Evolutionary conservation across 208 protist species (phyloP).

Genomic region (Trypanosoma grayi): DNA sequence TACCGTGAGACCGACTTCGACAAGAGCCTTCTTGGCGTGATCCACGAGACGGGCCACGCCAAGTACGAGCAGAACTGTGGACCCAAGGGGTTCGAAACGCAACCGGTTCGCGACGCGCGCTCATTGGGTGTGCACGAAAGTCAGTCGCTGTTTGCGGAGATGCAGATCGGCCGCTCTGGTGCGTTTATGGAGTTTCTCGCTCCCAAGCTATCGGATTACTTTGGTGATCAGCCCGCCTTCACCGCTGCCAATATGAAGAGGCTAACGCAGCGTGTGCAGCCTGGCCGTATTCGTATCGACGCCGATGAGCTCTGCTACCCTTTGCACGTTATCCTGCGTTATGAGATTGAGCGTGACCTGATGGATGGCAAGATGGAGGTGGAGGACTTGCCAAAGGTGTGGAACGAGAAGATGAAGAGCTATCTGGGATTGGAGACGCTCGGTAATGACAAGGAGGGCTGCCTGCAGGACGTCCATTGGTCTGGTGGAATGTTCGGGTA

Average conservation of each 20-base stretch:
- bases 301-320: slow-evolving; percentile 91
- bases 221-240: slow-evolving; percentile 56
- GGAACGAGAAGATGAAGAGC: slow-evolving; percentile 85
- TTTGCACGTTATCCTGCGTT: slow-evolving; percentile 88
- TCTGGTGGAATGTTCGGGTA: slow-evolving; percentile 66
- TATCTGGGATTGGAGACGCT: slow-evolving; percentile 82
- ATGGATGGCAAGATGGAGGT: slow-evolving; percentile 76
- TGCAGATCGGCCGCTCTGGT: slow-evolving; percentile 53
- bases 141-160: slow-evolving; percentile 88
- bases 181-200: slow-evolving; percentile 59
- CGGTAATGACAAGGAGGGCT: slow-evolving; percentile 69
- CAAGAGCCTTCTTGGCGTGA: slow-evolving; percentile 56
- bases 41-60: slow-evolving; percentile 89
- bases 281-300: slow-evolving; percentile 77
- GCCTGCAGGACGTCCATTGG: slow-evolving; percentile 92
- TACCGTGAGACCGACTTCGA: slow-evolving; percentile 59
- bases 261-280: slow-evolving; percentile 47
- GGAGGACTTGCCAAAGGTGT: slow-evolving; percentile 75
- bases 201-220: slow-evolving; percentile 41
- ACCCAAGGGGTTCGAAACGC: slow-evolving; percentile 46
- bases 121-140: slow-evolving; percentile 88
- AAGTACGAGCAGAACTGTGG: slow-evolving; percentile 89
- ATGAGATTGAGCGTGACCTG: slow-evolving; percentile 86
- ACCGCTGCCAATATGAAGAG: slow-evolving; percentile 50
- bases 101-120: slow-evolving; percentile 63